A percentile compares a stretch with the other conserved stretches of the same genome.
phyloP scores from a whole-genome alignment of 768 basidiomycete genomes.

The Nidula microcarpa region DNA sequence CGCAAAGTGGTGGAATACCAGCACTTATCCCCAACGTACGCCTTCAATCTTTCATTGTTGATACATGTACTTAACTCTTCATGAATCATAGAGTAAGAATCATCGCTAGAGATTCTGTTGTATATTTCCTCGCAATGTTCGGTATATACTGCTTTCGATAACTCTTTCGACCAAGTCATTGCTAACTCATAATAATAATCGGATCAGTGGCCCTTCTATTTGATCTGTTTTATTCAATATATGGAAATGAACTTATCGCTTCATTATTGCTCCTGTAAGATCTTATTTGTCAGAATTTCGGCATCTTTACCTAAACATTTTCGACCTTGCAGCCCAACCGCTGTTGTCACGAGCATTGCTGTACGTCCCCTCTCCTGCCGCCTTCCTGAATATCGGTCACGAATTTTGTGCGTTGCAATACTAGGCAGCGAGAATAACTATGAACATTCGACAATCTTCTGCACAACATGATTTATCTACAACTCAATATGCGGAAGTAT shows the following conservation, averaged over 20 bases:
- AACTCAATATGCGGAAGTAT: too few species aligned
- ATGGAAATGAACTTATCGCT: neutral
- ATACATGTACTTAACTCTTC: neutral
- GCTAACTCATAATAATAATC: neutral
- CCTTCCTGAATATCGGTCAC: too few species aligned
- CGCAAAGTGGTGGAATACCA: neutral
- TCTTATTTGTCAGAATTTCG: too few species aligned
- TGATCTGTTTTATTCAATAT: neutral
- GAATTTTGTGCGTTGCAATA: too few species aligned
- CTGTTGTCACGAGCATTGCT: too few species aligned
- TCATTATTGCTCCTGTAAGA: neutral
- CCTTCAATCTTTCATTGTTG: neutral
- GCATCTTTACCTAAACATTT: too few species aligned
- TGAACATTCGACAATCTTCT: too few species aligned
- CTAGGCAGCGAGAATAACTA: too few species aligned
- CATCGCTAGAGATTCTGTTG: neutral
- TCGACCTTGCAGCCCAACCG: too few species aligned
- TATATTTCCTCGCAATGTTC: neutral
- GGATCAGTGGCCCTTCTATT: neutral
- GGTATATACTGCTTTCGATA: neutral
- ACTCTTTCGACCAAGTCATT: neutral
- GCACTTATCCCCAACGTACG: neutral
- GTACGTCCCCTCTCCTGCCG: too few species aligned
- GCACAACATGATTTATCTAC: too few species aligned
- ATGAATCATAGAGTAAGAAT: neutral